Evolutionary conservation across 805 yeast species (phyloP).

Genomic region (Helenozyma rhizophorensis): DNA sequence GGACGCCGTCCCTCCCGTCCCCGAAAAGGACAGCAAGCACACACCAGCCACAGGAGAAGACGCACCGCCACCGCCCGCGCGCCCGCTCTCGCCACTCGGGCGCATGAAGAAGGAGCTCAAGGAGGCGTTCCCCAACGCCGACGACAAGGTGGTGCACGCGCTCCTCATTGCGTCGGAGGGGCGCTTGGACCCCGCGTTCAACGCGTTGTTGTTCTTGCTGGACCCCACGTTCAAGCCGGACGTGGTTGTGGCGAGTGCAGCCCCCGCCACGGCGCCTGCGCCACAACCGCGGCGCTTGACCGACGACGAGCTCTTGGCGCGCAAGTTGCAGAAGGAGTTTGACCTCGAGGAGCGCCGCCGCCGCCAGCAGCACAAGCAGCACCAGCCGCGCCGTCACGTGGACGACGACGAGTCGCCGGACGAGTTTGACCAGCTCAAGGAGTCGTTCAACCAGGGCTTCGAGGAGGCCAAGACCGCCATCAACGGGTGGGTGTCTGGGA

Average conservation of each 20-base stretch:
- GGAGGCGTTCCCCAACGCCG: conserved; percentile 84
- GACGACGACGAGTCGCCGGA: conserved; percentile 45
- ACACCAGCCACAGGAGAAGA: conserved; percentile 5
- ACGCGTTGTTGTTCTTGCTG: conserved; percentile 73
- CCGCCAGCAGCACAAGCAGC: conserved; percentile 16
- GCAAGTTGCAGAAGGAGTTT: conserved; percentile 68
- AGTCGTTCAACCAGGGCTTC: conserved; percentile 65
- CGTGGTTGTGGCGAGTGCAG: conserved; percentile 21
- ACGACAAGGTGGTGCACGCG: conserved; percentile 67
- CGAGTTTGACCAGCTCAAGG: conserved; percentile 60
- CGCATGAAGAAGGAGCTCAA: conserved; percentile 55
- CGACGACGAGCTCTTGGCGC: conserved; percentile 81
- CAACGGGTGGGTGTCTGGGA: conserved; percentile 71
- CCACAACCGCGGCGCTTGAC: conserved; percentile 29
- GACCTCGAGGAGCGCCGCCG: conserved; percentile 38
- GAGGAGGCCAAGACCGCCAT: conserved; percentile 77
- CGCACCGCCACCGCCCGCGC: conserved; percentile 38
- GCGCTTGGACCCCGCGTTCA: conserved; percentile 77
- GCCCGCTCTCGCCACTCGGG: conserved; percentile 61
- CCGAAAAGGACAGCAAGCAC: background rate
- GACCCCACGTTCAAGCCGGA: conserved; percentile 65
- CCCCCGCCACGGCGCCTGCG: conserved; percentile 6
- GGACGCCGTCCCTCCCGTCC: background rate
- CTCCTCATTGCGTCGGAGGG: conserved; percentile 85
- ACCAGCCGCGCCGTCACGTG: conserved; percentile 12